Conservation (phyloP, 2,329 filamentous ascomycete genomes). For the Aspergillus phoenicis region DNA sequence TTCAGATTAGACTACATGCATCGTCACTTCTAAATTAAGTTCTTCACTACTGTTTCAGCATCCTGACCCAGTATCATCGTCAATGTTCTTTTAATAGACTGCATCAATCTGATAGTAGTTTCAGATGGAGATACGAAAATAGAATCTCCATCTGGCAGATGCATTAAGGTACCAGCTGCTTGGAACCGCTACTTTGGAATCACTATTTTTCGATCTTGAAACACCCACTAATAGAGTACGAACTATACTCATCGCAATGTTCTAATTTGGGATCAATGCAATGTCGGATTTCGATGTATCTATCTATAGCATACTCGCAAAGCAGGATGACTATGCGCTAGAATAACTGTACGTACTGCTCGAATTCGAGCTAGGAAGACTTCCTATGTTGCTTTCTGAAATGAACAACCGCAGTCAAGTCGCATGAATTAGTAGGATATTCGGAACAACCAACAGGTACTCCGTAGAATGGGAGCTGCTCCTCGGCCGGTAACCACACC, state of each 20-base stretch:
- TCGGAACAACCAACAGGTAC: neutral
- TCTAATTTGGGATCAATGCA: neutral
- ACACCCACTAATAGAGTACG: neutral
- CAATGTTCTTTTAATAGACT: conserved; percentile 16
- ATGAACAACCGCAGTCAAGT: neutral
- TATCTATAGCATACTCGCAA: neutral
- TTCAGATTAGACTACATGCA: conserved; percentile 1
- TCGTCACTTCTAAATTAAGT: conserved; percentile 15
- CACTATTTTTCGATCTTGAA: neutral
- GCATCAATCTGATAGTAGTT: neutral
- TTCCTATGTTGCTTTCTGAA: neutral
- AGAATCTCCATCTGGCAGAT: neutral
- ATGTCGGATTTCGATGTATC: neutral
- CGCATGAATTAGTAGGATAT: neutral
- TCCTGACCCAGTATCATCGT: neutral
- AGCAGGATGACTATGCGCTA: neutral
- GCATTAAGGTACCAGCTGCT: neutral
- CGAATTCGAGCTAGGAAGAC: neutral
- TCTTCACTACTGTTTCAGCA: neutral
- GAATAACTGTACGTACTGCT: neutral
- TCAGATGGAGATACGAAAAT: neutral
- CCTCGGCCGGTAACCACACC: neutral
- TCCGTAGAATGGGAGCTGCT: neutral
- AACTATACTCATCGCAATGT: neutral
- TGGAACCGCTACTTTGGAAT: neutral